These are phyloP conservation scores for Cyphellophora europaea DNA, from an alignment of 2,329 filamentous ascomycete species.

Conservation along the genomic window DNA sequence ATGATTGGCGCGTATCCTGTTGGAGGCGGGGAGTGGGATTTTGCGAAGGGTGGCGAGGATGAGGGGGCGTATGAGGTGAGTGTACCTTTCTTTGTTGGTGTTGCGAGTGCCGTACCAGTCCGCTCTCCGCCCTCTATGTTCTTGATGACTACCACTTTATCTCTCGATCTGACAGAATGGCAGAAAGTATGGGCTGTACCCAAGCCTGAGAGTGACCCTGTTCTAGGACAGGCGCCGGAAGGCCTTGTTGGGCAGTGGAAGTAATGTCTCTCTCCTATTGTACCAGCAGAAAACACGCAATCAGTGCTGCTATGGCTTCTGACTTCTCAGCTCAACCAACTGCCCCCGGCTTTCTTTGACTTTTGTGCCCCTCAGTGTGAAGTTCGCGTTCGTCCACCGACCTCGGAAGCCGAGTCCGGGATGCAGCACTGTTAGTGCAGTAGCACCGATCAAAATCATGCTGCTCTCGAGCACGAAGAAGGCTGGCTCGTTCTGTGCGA, in stretches of 20 bases:
- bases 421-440: slow-evolving; percentile 34
- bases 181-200: slow-evolving; percentile 34
- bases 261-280: too few relatives aligned
- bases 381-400: too few relatives aligned
- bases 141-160: not conserved
- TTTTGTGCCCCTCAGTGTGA: too few relatives aligned
- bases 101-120: not conserved
- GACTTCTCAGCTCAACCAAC: too few relatives aligned
- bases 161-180: too few relatives aligned
- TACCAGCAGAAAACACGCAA: too few relatives aligned
- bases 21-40: slow-evolving; percentile 40
- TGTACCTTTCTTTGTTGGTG: not conserved
- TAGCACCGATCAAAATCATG: slow-evolving; percentile 38
- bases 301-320: too few relatives aligned
- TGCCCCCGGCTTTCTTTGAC: too few relatives aligned
- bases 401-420: slow-evolving; percentile 28
- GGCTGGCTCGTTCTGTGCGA: slow-evolving; percentile 38
- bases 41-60: slow-evolving; percentile 36
- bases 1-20: slow-evolving; percentile 51
- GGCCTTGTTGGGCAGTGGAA: not conserved
- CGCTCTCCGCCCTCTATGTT: not conserved
- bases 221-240: slow-evolving; percentile 27
- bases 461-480: slow-evolving; percentile 45
- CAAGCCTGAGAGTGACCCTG: slow-evolving; percentile 39
- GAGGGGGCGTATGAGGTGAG: slow-evolving; percentile 26